Conservation (phyloP, 345 rosid genomes). For the Eutrema heterophyllum region DNA sequence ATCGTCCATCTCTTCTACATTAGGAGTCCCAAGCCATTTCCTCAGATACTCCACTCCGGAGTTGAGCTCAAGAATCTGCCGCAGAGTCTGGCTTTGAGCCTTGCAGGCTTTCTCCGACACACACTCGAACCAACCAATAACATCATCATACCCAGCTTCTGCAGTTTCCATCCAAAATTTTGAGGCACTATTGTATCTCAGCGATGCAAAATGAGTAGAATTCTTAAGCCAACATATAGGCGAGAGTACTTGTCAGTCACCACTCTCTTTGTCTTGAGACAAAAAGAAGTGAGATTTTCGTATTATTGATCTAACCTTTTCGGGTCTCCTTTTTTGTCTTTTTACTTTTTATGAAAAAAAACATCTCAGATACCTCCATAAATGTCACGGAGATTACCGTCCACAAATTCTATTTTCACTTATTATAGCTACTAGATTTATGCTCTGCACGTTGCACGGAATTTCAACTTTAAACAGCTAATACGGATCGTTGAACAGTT, state of each 20-base stretch:
- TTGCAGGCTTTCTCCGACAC: constrained; percentile 44
- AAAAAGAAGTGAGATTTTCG: not conserved
- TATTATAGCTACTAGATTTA: constrained; percentile 1
- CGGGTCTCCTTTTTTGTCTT: constrained; percentile 1
- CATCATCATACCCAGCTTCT: constrained; percentile 35
- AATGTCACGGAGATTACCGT: constrained; percentile 17
- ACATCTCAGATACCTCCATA: constrained; percentile 20
- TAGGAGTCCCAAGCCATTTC: constrained; percentile 52
- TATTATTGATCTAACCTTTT: constrained; percentile 24
- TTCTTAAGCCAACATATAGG: constrained; percentile 14
- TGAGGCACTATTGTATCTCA: not conserved
- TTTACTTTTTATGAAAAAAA: not conserved
- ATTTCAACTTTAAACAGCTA: too few relatives aligned
- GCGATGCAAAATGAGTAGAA: constrained; percentile 6
- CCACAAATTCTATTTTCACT: constrained; percentile 17
- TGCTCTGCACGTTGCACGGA: too few relatives aligned
- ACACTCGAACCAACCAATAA: constrained; percentile 61
- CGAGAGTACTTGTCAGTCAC: constrained; percentile 15
- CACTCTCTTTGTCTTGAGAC: constrained; percentile 9
- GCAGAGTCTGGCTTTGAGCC: constrained; percentile 68
- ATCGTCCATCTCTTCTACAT: constrained; percentile 50
- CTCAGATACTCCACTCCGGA: constrained; percentile 57
- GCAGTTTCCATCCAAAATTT: constrained; percentile 24
- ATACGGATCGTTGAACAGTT: too few relatives aligned
- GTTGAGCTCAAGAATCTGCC: constrained; percentile 60